Evolutionary conservation across 768 basidiomycete species (phyloP).

Genomic region (Calvatia gigantea): DNA sequence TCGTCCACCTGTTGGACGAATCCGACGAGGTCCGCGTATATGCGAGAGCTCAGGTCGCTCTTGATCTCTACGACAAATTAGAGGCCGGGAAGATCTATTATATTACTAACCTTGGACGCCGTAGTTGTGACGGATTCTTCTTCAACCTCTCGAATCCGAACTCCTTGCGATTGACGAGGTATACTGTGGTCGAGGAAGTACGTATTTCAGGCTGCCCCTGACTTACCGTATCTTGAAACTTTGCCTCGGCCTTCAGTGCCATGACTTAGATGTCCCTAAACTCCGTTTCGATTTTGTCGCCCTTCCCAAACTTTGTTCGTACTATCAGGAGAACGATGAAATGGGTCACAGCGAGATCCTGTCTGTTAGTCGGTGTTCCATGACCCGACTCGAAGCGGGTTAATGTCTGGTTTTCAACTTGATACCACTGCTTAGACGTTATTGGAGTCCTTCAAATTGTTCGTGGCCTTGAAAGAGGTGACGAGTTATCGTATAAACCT

Average conservation of each 20-base stretch:
- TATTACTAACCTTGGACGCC: constrained; percentile 46
- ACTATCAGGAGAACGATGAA: too few relatives aligned
- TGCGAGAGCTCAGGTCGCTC: constrained; percentile 81
- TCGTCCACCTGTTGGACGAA: constrained; percentile 73
- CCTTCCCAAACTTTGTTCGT: constrained; percentile 56
- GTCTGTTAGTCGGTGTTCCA: neutral
- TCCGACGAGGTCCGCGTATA: constrained; percentile 89
- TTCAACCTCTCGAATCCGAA: constrained; percentile 82
- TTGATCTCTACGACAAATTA: constrained; percentile 75
- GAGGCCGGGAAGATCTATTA: constrained; percentile 92
- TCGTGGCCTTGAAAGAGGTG: constrained; percentile 74
- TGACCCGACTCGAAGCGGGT: too few relatives aligned
- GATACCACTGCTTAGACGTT: constrained; percentile 55
- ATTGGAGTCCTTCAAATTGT: constrained; percentile 82
- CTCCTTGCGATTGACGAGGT: constrained; percentile 58
- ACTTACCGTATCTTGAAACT: neutral
- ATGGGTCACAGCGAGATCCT: too few relatives aligned
- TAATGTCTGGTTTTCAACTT: too few relatives aligned
- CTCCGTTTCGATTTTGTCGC: constrained; percentile 80
- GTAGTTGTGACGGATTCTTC: constrained; percentile 58
- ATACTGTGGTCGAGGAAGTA: constrained; percentile 84
- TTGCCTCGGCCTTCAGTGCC: constrained; percentile 49
- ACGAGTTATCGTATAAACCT: too few relatives aligned
- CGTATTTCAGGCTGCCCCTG: constrained; percentile 14
- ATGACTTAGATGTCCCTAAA: too few relatives aligned